phyloP scores from a whole-genome alignment of 805 yeast species.

The Saccharomycopsis olivae region DNA sequence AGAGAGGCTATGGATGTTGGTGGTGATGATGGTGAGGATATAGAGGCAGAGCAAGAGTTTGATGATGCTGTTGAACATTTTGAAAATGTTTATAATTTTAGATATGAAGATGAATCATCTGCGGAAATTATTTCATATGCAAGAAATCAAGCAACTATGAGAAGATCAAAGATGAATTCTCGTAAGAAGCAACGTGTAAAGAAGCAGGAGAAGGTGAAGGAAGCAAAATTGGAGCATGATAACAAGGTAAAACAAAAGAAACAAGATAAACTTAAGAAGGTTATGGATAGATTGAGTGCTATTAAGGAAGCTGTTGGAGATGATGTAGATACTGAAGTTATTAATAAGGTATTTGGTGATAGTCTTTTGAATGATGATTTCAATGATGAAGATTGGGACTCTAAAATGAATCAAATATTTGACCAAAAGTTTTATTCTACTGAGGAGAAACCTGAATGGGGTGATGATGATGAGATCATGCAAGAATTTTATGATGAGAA shows the following conservation, averaged over 20 bases:
- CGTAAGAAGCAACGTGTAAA: conserved; percentile 78
- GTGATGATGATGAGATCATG: conserved; percentile 47
- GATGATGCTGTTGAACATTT: conserved; percentile 87
- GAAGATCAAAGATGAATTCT: conserved; percentile 64
- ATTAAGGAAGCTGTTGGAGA: conserved; percentile 62
- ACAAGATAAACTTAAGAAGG: conserved; percentile 63
- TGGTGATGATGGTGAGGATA: conserved; percentile 29
- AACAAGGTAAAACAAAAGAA: conserved; percentile 60
- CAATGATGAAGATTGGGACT: conserved; percentile 87
- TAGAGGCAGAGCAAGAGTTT: conserved; percentile 71
- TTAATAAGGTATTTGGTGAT: conserved; percentile 60
- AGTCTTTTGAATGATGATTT: conserved; percentile 78
- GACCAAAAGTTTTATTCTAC: conserved; percentile 73
- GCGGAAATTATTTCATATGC: conserved; percentile 92
- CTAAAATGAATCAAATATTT: conserved; percentile 72
- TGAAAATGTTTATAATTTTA: conserved; percentile 88
- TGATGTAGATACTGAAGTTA: conserved; percentile 46
- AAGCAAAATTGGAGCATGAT: conserved; percentile 44
- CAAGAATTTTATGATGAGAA: conserved; percentile 25
- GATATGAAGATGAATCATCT: conserved; percentile 86
- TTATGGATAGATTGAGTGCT: conserved; percentile 57
- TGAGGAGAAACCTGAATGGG: conserved; percentile 55
- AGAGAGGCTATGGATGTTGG: conserved; percentile 33
- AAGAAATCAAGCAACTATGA: conserved; percentile 83
- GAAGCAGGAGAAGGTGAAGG: conserved; percentile 42